phyloP scores from a whole-genome alignment of 306 rosid genomes.

The Prunus padus region DNA sequence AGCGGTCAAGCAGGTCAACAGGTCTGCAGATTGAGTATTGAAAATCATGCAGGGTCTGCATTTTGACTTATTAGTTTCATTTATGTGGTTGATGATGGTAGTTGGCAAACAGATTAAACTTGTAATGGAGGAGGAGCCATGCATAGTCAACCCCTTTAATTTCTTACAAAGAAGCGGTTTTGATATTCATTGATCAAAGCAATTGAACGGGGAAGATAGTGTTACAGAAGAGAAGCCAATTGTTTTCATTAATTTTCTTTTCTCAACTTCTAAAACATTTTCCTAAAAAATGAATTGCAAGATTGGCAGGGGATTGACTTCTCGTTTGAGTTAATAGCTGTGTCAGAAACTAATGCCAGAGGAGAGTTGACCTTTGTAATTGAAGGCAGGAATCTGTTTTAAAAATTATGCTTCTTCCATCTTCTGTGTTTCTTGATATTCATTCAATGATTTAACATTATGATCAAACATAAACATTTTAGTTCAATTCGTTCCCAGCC shows the following conservation, averaged over 20 bases:
- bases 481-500: neutral
- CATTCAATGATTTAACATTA: too few relatives aligned
- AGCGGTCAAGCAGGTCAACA: neutral
- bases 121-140: neutral
- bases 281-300: too few relatives aligned
- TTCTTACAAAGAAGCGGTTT: neutral
- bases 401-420: neutral
- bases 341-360: conserved; percentile 6
- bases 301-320: too few relatives aligned
- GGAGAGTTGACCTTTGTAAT: conserved; percentile 13
- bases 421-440: neutral
- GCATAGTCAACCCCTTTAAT: neutral
- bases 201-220: neutral
- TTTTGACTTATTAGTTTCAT: too few relatives aligned
- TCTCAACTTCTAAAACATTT: too few relatives aligned
- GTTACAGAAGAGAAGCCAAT: conserved; percentile 10
- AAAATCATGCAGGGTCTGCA: too few relatives aligned
- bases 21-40: neutral
- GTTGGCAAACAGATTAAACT: conserved; percentile 12
- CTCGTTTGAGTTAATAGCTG: conserved; percentile 6
- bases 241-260: neutral
- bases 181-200: neutral
- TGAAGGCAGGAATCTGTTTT: neutral
- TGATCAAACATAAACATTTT: too few relatives aligned
- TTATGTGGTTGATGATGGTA: conserved; percentile 5